Evolutionary conservation across 495 filamentous ascomycete species (phyloP), one percentile per base, ranked within the genome.

Genomic region (Penicillium coffeae): DNA sequence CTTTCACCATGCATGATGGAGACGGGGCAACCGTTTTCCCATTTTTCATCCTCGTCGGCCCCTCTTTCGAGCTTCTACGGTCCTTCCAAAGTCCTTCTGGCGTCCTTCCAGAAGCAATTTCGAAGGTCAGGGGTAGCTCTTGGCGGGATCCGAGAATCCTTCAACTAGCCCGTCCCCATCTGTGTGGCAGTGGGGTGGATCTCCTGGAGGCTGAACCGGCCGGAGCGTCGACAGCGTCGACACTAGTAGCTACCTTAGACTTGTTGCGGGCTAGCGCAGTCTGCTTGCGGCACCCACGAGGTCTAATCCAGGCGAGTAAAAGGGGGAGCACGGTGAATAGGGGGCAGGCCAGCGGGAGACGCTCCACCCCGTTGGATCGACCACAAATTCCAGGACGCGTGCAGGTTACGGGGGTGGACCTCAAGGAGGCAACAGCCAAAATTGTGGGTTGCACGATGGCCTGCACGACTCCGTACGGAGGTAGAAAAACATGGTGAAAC

Each of bases 51-150:
- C 22, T 19, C 27, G 36, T 8, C 10, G 5, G 10, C 45, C 46
- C 36, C 14, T 41, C 55, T 55, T 48, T 42, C 48, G 56, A 45
- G 45, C 61, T 66, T 66, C 63, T 48, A 64, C 44, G 21, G 32
- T 32, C 48, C 53, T 64, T 64, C 60, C 52, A 56, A 60, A 50
- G 52, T 19, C 57, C 66, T 71, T 71, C 68, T 69, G 57, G 62
- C 45, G 44, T 44, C 52, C 62, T 62, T 59, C 68, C 58, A 65
- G 68, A 71, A 71, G 68, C 49, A 56, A 55, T 59, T 66, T 57
- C 64, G 68, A 71, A 71, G 68, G 51, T 59, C 57, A 58, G 43
- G 57, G 57, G 66, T 66, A 66, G 56, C 56, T n/a, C 55, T 66
- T 71, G 62, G 68, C 66, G 47, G 56, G 62, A 61, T 54, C 58